Evolutionary conservation across 179 eudicot species (phyloP).

Genomic region (Amaranthus tricolor): DNA sequence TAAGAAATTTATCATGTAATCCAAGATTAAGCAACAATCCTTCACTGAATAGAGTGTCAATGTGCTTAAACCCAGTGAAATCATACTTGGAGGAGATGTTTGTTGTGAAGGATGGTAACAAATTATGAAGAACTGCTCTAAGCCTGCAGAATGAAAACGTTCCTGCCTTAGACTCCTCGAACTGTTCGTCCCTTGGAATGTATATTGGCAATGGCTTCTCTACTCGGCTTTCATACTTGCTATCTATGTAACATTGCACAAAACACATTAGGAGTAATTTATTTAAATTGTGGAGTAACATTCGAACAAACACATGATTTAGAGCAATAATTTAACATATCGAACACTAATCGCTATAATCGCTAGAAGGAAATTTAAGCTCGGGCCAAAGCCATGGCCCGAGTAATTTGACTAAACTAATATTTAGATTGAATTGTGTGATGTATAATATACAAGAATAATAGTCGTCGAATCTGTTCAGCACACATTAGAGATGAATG

Average conservation of each 20-base stretch:
- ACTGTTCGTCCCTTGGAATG: slow-evolving; percentile 91
- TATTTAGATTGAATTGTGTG: no score
- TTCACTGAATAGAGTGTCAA: slow-evolving; percentile 80
- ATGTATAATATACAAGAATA: no score
- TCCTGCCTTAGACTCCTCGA: slow-evolving; percentile 74
- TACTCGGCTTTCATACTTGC: slow-evolving; percentile 67
- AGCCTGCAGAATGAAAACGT: slow-evolving; percentile 77
- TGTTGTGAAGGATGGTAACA: slow-evolving; percentile 70
- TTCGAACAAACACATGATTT: no score
- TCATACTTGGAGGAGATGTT: slow-evolving; percentile 76
- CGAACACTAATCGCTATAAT: no score
- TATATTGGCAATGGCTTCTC: slow-evolving; percentile 92
- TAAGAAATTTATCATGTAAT: slow-evolving; percentile 67
- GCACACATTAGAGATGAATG: no score
- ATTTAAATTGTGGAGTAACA: not conserved
- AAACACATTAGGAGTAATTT: not conserved
- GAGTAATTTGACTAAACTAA: no score
- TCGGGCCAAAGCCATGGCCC: no score
- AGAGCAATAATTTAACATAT: no score
- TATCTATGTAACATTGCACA: slow-evolving; percentile 35
- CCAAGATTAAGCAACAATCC: slow-evolving; percentile 74
- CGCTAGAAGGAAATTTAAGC: no score
- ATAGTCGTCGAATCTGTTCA: no score
- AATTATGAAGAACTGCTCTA: slow-evolving; percentile 74
- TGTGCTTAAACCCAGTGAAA: slow-evolving; percentile 71